Evolutionary conservation across 2,329 filamentous ascomycete species (phyloP).

Genomic region (Calonectria ilicicola): DNA sequence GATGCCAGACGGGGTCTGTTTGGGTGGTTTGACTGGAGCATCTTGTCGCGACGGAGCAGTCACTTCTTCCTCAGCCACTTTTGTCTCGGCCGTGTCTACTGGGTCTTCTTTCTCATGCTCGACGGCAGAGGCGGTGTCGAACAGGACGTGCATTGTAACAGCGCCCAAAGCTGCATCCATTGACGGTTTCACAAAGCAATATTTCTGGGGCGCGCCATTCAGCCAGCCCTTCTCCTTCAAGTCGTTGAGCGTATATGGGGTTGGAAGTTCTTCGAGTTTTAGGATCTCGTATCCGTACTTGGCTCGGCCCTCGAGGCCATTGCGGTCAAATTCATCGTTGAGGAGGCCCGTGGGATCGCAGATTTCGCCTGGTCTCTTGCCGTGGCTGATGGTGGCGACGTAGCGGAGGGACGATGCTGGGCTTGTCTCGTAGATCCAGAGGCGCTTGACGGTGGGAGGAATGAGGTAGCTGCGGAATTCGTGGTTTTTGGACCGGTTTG

Average conservation of each 20-base stretch:
- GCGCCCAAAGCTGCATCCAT: not conserved
- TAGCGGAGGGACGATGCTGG: slow-evolving; percentile 62
- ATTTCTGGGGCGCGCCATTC: not conserved
- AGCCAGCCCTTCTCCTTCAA: slow-evolving; percentile 2
- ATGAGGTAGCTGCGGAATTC: slow-evolving; percentile 66
- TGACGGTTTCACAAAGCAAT: not conserved
- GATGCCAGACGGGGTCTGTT: not conserved
- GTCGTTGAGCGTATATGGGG: not conserved
- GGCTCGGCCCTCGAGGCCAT: not conserved
- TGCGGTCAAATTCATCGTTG: not conserved
- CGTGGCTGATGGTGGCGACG: slow-evolving; percentile 62
- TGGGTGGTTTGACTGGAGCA: not conserved
- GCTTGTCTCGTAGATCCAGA: slow-evolving; percentile 67
- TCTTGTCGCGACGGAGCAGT: not conserved
- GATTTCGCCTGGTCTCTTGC: slow-evolving; percentile 62
- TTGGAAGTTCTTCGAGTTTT: not conserved
- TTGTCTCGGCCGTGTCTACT: not conserved
- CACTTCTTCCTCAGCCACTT: not conserved
- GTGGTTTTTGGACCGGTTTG: slow-evolving; percentile 60
- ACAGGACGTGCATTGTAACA: not conserved
- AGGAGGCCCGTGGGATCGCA: not conserved
- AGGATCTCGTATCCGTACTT: not conserved
- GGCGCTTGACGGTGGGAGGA: slow-evolving; percentile 58
- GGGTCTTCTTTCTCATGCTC: not conserved
- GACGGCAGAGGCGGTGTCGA: not conserved